Conservation (phyloP, 768 basidiomycete species). For the Lentinula aciculospora region DNA sequence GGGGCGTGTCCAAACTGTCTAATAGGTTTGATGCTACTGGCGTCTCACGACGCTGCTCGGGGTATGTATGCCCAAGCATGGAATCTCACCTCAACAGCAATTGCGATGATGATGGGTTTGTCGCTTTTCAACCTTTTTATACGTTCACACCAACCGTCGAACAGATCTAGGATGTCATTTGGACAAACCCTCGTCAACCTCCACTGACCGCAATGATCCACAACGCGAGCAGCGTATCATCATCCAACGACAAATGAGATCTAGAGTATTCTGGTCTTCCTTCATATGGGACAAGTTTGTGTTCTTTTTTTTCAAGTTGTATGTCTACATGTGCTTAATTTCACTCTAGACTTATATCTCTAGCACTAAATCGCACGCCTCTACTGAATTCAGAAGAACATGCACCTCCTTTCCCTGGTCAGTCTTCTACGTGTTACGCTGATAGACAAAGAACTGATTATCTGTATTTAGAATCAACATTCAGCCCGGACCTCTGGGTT, state of each 20-base stretch:
- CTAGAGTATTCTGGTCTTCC: constrained; percentile 7
- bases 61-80: constrained; percentile 8
- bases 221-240: background rate
- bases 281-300: constrained; percentile 11
- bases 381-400: background rate
- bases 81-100: constrained; percentile 5
- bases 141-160: background rate
- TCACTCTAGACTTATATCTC: constrained; percentile 8
- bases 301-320: background rate
- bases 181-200: background rate
- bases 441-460: background rate
- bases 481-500: constrained; percentile 2
- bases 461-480: background rate
- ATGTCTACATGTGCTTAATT: background rate
- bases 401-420: constrained; percentile 7
- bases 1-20: background rate
- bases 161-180: constrained; percentile 9
- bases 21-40: constrained; percentile 5
- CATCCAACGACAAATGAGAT: background rate
- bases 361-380: constrained; percentile 6
- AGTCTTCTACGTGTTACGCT: background rate
- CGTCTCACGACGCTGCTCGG: constrained; percentile 8
- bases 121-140: background rate
- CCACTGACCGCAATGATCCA: background rate
- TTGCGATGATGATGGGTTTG: constrained; percentile 10